Base-by-base conservation (phyloP, 352 stramenopile species). In the Globisporangium megalacanthum region DNA sequence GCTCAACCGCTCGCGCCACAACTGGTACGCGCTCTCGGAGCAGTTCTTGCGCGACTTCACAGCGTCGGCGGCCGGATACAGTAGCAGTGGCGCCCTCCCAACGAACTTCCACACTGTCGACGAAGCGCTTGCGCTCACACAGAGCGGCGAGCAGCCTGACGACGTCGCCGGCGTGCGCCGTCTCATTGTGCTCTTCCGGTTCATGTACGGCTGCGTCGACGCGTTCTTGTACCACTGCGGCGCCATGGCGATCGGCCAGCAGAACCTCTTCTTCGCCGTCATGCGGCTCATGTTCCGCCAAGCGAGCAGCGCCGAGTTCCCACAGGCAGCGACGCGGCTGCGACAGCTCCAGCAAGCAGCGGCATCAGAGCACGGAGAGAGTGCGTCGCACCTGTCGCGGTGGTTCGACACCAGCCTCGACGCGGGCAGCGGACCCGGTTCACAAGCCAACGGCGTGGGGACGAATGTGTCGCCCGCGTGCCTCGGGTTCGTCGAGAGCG, bases 201-300 rank as follows among this genome's bases (percentile, higher is more conserved):
- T 93, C 49, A 89, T 86, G 81, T 93, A 93, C 52, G 77, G 84
- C 56, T 90, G 81, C 58, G 74, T 90, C 37, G 81, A 93, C 49
- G 58, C 69, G 22, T 87, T 93, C 50, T 62, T 93, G 7, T 90
- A 82, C 52, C 60, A 92, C 49, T 93, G 81, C 52, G 77, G 83
- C 14, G 69, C 74, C 17, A 88, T 93, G 80, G 81, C 83, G 13
- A 91, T 89, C 45, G 83, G 83, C 10, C 69, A 84, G 14, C 70
- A 76, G 6, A 93, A 88, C 64, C 68, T 88, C 9, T 93, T 93
- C 64, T 80, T 88, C 39, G 52, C 70, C 6, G 66, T 77, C n/a
- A 75, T 92, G 58, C 65, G 88, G n/a, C 54, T 87, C 15, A 68
- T 93, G 60, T 93, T 93, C 56, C 75, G 81, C 15, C 81, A 93